A percentile compares a stretch with the other conserved stretches of the same genome.
These are phyloP conservation scores for Fusarium poae DNA, from an alignment of 2,329 filamentous ascomycete genomes.

Conservation along the genomic window DNA sequence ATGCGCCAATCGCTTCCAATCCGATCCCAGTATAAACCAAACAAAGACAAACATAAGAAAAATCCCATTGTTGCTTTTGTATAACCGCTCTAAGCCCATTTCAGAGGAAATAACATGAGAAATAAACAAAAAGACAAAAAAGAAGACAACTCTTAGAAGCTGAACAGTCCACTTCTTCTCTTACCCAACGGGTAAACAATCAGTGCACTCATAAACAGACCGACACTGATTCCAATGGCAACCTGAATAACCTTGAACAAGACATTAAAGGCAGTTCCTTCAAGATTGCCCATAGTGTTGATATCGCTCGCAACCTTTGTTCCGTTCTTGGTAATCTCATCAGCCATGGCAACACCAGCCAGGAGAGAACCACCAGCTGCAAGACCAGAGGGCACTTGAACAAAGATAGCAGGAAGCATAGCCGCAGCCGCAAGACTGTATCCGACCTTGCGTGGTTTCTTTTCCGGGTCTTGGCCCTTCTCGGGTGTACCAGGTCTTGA, in stretches of 20 bases:
- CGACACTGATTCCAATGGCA: conserved; percentile 72
- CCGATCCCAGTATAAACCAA: conserved; percentile 4
- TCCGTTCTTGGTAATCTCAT: conserved; percentile 64
- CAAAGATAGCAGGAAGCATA: conserved; percentile 88
- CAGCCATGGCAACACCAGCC: conserved; percentile 68
- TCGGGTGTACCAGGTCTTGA: conserved; percentile 46
- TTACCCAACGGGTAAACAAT: conserved; percentile 70
- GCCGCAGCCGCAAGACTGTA: conserved; percentile 87
- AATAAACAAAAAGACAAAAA: background rate
- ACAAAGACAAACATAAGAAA: conserved; percentile 5
- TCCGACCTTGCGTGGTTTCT: conserved; percentile 63
- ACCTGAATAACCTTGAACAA: conserved; percentile 71
- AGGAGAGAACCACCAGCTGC: conserved; percentile 71
- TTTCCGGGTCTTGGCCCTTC: conserved; percentile 44
- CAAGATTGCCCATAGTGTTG: conserved; percentile 51
- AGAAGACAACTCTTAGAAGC: conserved; percentile 56
- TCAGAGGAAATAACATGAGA: background rate
- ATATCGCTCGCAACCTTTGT: conserved; percentile 50
- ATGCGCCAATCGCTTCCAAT: conserved; percentile 32
- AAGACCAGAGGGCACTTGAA: conserved; percentile 73
- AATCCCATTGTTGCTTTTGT: conserved; percentile 11
- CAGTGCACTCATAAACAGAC: conserved; percentile 68
- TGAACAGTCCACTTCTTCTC: conserved; percentile 68
- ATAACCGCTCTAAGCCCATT: background rate
- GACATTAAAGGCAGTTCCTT: conserved; percentile 65